A percentile compares a stretch with the other conserved stretches of the same genome.
Evolutionary conservation across 148 eudicot species (phyloP).

Genomic region (Spergularia bocconei): DNA sequence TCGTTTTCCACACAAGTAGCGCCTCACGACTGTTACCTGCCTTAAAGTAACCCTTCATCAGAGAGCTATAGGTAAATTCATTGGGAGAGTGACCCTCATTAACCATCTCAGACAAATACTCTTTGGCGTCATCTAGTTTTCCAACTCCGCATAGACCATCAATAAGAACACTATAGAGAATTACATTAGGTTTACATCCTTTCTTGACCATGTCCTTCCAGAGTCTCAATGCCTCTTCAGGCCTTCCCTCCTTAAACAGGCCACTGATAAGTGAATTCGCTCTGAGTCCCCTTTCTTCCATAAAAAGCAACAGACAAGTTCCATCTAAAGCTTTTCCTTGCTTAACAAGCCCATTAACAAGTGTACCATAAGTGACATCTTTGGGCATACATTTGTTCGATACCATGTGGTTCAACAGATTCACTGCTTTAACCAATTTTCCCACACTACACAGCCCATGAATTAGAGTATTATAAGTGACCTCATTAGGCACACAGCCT

Average conservation of each 20-base stretch:
- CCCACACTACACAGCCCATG: constrained; percentile 77
- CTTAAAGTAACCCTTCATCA: constrained; percentile 75
- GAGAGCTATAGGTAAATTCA: constrained; percentile 71
- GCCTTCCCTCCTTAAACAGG: constrained; percentile 70
- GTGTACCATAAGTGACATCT: constrained; percentile 78
- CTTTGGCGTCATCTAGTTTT: constrained; percentile 61
- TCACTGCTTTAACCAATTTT: constrained; percentile 72
- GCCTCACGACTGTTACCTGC: constrained; percentile 61
- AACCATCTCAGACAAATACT: constrained; percentile 56
- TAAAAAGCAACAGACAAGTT: constrained; percentile 37
- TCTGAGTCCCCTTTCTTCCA: constrained; percentile 69
- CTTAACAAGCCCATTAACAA: constrained; percentile 85
- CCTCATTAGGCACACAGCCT: constrained; percentile 78
- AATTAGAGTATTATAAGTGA: constrained; percentile 81
- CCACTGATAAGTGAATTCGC: constrained; percentile 71
- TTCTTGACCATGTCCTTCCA: constrained; percentile 65
- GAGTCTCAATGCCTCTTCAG: constrained; percentile 52
- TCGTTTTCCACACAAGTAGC: constrained; percentile 66
- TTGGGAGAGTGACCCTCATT: constrained; percentile 61
- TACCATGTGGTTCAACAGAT: constrained; percentile 75
- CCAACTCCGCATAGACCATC: constrained; percentile 73
- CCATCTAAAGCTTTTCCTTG: constrained; percentile 67
- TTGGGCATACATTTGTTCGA: constrained; percentile 61
- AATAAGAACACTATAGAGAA: constrained; percentile 72
- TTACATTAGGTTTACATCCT: constrained; percentile 58